Evolutionary conservation across 129 eudicot genomes (phyloP), one percentile per base, ranked within the genome.

Genomic region (Artemisia tridentata): DNA sequence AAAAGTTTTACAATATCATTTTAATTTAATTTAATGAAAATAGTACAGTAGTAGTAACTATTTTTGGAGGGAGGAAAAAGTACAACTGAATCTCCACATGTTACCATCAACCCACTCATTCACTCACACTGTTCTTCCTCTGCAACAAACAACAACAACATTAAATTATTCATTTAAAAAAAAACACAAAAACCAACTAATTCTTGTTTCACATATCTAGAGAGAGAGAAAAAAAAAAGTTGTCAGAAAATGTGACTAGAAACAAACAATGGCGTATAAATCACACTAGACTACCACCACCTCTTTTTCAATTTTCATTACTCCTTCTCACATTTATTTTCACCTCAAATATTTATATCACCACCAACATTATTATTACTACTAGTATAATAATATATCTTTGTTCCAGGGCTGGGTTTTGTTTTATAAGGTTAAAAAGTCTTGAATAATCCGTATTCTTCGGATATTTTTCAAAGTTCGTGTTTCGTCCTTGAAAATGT

Each of bases 371-470:
- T 48, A 11, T 61, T 54, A 19, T 23, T 23, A 0, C 2, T 23
- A 23, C 1, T 20, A 1, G 0, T 20, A 20, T 20, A 1, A 0
- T 20, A 20, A 19, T 11, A 23, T 65, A 29, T 68, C 49, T 49
- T n/a, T 53, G 47, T 68, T 67, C 51, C 38, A 73, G 84, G 77
- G 72, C 76, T 79, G 79, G 68, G 71, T 75, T 65, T 55, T 56
- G 5, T 29, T 68, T 58, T 31, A n/a, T 68, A 10, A 10, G 4
- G 43, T 47, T 25, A 56, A 18, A 63, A 77, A 71, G 81, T 48
- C 69, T 66, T 63, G 74, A 52, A 68, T 6, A 63, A 69, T 66
- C 88, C 95, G 85, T 53, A 73, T 63, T 79, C 76, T 72, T 67
- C 84, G 84, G 75, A 69, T 19, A 7, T 16, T 19, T 78, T 78